Evolutionary conservation across 768 basidiomycete species (phyloP).

Genomic region (Phylloporus rhodoxanthus): DNA sequence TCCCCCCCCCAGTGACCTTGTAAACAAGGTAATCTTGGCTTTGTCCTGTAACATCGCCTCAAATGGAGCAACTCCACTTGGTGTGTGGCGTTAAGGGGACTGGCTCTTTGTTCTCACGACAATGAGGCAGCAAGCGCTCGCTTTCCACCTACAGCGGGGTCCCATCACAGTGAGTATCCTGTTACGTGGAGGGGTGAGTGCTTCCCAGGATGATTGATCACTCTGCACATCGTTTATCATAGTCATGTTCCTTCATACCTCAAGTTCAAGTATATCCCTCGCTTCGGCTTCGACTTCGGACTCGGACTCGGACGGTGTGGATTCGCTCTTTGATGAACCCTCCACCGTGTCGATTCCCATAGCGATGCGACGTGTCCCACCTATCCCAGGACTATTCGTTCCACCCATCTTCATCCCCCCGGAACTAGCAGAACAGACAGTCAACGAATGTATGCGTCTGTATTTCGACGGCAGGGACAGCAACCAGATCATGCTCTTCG

Average conservation of each 20-base stretch:
- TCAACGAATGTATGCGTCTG: slow-evolving; percentile 46
- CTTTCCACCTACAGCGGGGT: neutral
- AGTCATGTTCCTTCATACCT: slow-evolving; percentile 10
- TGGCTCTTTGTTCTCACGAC: slow-evolving; percentile 19
- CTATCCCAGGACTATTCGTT: slow-evolving; percentile 61
- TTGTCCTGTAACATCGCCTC: neutral
- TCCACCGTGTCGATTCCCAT: slow-evolving; percentile 9
- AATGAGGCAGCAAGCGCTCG: neutral
- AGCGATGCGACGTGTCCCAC: slow-evolving; percentile 39
- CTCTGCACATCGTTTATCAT: neutral
- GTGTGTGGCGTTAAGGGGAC: slow-evolving; percentile 1
- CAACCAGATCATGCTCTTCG: slow-evolving; percentile 89
- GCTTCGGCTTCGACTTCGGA: slow-evolving; percentile 8
- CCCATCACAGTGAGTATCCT: neutral
- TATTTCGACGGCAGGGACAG: slow-evolving; percentile 48
- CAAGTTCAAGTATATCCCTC: neutral
- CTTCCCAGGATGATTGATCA: neutral
- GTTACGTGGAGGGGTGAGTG: slow-evolving; percentile 4
- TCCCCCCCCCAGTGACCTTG: too few species aligned
- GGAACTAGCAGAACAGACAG: slow-evolving; percentile 46
- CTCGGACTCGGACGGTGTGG: slow-evolving; percentile 20
- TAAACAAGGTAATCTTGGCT: too few species aligned
- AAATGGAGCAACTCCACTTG: neutral
- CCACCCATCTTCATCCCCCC: slow-evolving; percentile 46
- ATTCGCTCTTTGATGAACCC: slow-evolving; percentile 51